A percentile compares a stretch with the other conserved stretches of the same genome.
These are phyloP conservation scores for Endocalyx cinctus DNA, from an alignment of 2,329 filamentous ascomycete species.

Conservation along the genomic window DNA sequence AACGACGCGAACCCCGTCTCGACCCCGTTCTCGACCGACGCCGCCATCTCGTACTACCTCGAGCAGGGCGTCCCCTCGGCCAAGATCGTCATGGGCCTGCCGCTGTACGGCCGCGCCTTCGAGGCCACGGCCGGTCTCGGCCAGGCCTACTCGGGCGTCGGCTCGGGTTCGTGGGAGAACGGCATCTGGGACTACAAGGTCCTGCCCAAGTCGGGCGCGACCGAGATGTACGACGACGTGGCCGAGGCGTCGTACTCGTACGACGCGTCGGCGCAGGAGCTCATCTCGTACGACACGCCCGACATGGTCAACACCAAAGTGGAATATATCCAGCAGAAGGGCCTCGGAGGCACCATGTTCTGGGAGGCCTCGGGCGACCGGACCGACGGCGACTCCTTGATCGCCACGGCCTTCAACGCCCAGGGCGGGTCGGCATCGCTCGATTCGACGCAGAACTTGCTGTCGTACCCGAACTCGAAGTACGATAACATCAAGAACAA, in stretches of 20 bases:
- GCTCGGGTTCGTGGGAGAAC: slow-evolving; percentile 65
- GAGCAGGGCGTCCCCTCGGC: slow-evolving; percentile 53
- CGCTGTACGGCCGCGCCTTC: slow-evolving; percentile 74
- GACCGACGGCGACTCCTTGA: slow-evolving; percentile 54
- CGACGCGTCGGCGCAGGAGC: slow-evolving; percentile 51
- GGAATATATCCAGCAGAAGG: slow-evolving; percentile 55
- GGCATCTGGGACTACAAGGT: slow-evolving; percentile 80
- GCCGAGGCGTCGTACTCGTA: slow-evolving; percentile 68
- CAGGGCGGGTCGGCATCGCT: slow-evolving; percentile 19
- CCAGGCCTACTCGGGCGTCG: slow-evolving; percentile 57
- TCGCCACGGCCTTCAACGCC: slow-evolving; percentile 29
- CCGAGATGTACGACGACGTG: slow-evolving; percentile 51
- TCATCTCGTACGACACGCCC: slow-evolving; percentile 70
- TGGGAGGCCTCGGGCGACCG: slow-evolving; percentile 75
- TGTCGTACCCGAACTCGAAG: slow-evolving; percentile 22
- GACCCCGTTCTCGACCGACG: slow-evolving; percentile 67
- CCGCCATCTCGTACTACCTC: slow-evolving; percentile 63
- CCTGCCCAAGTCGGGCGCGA: slow-evolving; percentile 58
- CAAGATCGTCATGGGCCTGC: slow-evolving; percentile 76
- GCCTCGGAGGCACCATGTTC: slow-evolving; percentile 77
- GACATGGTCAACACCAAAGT: slow-evolving; percentile 58
- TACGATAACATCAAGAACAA: slow-evolving; percentile 27
- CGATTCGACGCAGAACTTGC: slow-evolving; percentile 19
- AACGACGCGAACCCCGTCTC: slow-evolving; percentile 46
- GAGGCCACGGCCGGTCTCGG: slow-evolving; percentile 60